phyloP scores from a whole-genome alignment of 129 eudicot genomes.

The Chrysanthemum makinoi region DNA sequence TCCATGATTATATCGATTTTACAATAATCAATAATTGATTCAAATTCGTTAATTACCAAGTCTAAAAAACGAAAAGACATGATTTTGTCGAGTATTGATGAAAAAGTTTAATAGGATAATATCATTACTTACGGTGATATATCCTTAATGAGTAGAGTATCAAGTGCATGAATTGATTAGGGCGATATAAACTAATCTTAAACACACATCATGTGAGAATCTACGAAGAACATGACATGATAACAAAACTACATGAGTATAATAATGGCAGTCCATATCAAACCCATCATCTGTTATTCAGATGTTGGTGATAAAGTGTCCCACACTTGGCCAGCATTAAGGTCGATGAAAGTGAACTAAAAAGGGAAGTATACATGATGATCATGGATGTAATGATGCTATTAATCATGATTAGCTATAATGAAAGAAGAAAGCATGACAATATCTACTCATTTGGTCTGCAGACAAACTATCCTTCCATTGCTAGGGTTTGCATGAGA shows the following conservation, averaged over 20 bases:
- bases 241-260: conserved; percentile 34
- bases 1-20: too few species aligned
- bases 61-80: not conserved
- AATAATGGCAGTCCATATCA: conserved; percentile 34
- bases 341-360: conserved; percentile 28
- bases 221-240: conserved; percentile 29
- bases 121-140: conserved; percentile 14
- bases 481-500: conserved; percentile 33
- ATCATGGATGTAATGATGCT: conserved; percentile 33
- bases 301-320: conserved; percentile 35
- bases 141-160: conserved; percentile 37
- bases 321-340: conserved; percentile 40
- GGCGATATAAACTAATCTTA: conserved; percentile 27
- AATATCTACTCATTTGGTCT: conserved; percentile 40
- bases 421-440: conserved; percentile 45
- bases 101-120: conserved; percentile 17
- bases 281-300: conserved; percentile 32
- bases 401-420: conserved; percentile 34
- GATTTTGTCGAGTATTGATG: conserved; percentile 15
- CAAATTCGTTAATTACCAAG: too few species aligned
- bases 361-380: conserved; percentile 31
- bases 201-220: conserved; percentile 32
- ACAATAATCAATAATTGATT: too few species aligned
- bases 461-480: conserved; percentile 22
- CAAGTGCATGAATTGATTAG: conserved; percentile 36